phyloP scores from a whole-genome alignment of 2,329 filamentous ascomycete genomes.

The Scorias spongiosa region DNA sequence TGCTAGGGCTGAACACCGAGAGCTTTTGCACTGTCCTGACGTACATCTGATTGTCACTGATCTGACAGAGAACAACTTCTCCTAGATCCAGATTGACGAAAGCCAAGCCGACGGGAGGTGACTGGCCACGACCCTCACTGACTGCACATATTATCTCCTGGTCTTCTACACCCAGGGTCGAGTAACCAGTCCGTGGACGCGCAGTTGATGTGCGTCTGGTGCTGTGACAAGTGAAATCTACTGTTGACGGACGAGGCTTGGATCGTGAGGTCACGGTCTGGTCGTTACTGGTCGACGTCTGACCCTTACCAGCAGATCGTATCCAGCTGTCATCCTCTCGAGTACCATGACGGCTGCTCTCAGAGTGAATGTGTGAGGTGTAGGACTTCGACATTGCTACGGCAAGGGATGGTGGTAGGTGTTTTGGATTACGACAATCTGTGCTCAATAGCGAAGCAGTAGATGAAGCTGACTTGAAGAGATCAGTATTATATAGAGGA shows the following conservation, averaged over 20 bases:
- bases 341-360: too few species aligned
- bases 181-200: conserved; percentile 39
- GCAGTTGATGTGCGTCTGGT: conserved; percentile 19
- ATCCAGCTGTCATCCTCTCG: too few species aligned
- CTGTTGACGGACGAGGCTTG: not conserved
- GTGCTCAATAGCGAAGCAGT: too few species aligned
- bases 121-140: conserved; percentile 73
- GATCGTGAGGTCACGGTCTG: not conserved
- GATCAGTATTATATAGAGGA: too few species aligned
- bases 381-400: too few species aligned
- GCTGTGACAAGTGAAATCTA: not conserved
- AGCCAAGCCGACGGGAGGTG: conserved; percentile 69
- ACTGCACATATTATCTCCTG: conserved; percentile 79
- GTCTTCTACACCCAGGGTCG: conserved; percentile 40
- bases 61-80: conserved; percentile 74
- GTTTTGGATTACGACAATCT: too few species aligned
- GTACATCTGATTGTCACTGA: conserved; percentile 87
- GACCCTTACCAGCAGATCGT: too few species aligned
- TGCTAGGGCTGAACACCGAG: conserved; percentile 61
- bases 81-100: conserved; percentile 78
- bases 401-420: too few species aligned
- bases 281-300: not conserved
- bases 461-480: too few species aligned
- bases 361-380: too few species aligned
- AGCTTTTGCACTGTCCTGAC: conserved; percentile 79